A percentile compares a stretch with the other conserved stretches of the same genome.
Evolutionary conservation across 192 early-diverging fungal species (phyloP).

Genomic region (Irineochytrium annulatum): DNA sequence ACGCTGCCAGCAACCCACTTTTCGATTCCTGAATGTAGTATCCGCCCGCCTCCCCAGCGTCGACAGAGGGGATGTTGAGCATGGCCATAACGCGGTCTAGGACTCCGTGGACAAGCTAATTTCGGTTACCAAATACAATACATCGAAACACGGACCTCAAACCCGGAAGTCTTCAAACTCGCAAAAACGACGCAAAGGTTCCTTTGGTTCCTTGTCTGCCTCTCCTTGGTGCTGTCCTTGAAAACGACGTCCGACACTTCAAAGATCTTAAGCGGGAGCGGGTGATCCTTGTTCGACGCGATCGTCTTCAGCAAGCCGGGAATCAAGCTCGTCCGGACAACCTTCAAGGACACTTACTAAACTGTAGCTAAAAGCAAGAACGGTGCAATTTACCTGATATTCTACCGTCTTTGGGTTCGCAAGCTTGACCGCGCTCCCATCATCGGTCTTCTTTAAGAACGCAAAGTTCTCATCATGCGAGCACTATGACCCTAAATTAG

Average conservation of each 20-base stretch:
- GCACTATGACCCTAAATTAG: constrained; percentile 56
- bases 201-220: constrained; percentile 83
- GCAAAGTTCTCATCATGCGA: constrained; percentile 97
- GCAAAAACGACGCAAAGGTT: constrained; percentile 82
- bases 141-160: constrained; percentile 54
- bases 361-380: neutral
- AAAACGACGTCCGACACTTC: constrained; percentile 93
- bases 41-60: constrained; percentile 48
- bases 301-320: constrained; percentile 94
- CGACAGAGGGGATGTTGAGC: constrained; percentile 56
- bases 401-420: constrained; percentile 89
- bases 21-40: constrained; percentile 77
- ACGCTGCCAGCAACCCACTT: too few species aligned
- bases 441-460: constrained; percentile 75
- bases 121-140: constrained; percentile 24
- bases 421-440: constrained; percentile 73
- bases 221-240: constrained; percentile 77
- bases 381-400: neutral
- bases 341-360: constrained; percentile 39
- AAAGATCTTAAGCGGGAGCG: constrained; percentile 90
- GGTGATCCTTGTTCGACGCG: constrained; percentile 74
- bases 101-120: constrained; percentile 80
- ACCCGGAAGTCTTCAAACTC: constrained; percentile 70
- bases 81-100: constrained; percentile 86
- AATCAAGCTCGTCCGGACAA: constrained; percentile 87